These are phyloP conservation scores for Suillus subaureus DNA, from an alignment of 768 basidiomycete species.

Conservation along the genomic window DNA sequence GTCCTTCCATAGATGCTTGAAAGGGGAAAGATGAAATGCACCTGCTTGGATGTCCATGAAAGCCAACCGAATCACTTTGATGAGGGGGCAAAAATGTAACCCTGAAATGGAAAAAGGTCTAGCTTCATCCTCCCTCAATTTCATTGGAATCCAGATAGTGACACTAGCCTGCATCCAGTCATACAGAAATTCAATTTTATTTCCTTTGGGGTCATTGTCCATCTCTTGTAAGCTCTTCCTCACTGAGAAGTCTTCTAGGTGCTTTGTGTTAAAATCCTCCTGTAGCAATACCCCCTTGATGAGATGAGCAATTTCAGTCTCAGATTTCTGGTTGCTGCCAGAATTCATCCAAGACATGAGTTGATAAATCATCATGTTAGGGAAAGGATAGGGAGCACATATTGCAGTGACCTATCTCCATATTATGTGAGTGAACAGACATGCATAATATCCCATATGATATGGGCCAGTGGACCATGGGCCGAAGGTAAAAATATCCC, in stretches of 20 bases:
- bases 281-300: background rate
- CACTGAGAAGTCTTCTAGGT: background rate
- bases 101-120: background rate
- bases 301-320: background rate
- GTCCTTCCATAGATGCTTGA: no score
- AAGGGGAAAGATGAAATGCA: no score
- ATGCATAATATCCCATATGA: no score
- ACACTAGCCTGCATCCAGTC: background rate
- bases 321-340: slow-evolving; percentile 5
- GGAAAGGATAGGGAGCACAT: no score
- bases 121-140: background rate
- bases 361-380: no score
- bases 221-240: background rate
- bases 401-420: no score
- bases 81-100: no score
- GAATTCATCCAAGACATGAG: slow-evolving; percentile 9
- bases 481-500: no score
- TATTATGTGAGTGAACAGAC: no score
- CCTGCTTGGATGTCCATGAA: no score
- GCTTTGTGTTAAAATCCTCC: background rate
- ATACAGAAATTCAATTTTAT: background rate
- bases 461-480: no score
- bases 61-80: no score
- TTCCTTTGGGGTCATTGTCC: accelerated
- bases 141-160: background rate